phyloP scores from a whole-genome alignment of 2,329 filamentous ascomycete species.

The Spiromastix sp. region DNA sequence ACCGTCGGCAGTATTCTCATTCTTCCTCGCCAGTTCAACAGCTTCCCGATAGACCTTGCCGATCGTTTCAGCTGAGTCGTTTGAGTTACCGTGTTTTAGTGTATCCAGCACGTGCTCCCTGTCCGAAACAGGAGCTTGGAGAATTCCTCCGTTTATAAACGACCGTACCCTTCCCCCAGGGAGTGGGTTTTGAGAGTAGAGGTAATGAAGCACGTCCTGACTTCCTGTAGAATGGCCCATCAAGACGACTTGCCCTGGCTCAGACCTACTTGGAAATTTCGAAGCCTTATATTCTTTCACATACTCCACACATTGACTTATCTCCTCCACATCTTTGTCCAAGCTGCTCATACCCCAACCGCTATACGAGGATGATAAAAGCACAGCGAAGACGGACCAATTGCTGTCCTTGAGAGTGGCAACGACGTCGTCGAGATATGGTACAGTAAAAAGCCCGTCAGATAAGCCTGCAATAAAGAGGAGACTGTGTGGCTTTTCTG shows the following conservation, averaged over 20 bases:
- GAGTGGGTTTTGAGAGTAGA: slow-evolving; percentile 35
- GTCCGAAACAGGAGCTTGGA: slow-evolving; percentile 74
- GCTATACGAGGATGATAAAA: slow-evolving; percentile 42
- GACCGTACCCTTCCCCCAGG: slow-evolving; percentile 34
- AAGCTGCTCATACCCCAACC: slow-evolving; percentile 47
- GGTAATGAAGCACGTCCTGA: slow-evolving; percentile 58
- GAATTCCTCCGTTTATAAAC: slow-evolving; percentile 59
- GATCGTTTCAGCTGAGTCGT: slow-evolving; percentile 8
- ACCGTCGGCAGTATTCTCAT: slow-evolving; percentile 11
- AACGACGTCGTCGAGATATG: slow-evolving; percentile 43
- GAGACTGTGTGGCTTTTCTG: slow-evolving; percentile 36
- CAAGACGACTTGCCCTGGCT: slow-evolving; percentile 46
- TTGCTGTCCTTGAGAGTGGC: slow-evolving; percentile 34
- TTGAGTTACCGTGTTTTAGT: slow-evolving; percentile 13
- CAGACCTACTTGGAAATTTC: slow-evolving; percentile 3
- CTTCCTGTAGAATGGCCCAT: slow-evolving; percentile 63
- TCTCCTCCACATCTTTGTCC: slow-evolving; percentile 43
- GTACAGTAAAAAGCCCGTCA: slow-evolving; percentile 46
- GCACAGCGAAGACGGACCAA: slow-evolving; percentile 44
- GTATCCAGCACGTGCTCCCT: slow-evolving; percentile 46
- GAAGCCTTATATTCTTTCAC: slow-evolving; percentile 29
- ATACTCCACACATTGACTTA: slow-evolving; percentile 42
- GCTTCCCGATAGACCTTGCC: slow-evolving; percentile 23
- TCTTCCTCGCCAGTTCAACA: slow-evolving; percentile 23
- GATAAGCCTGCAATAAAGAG: slow-evolving; percentile 51